Percentiles rank a stretch among this genome's conserved stretches.
Evolutionary conservation across 768 basidiomycete genomes (phyloP).

Genomic region (Scleroderma bovista): DNA sequence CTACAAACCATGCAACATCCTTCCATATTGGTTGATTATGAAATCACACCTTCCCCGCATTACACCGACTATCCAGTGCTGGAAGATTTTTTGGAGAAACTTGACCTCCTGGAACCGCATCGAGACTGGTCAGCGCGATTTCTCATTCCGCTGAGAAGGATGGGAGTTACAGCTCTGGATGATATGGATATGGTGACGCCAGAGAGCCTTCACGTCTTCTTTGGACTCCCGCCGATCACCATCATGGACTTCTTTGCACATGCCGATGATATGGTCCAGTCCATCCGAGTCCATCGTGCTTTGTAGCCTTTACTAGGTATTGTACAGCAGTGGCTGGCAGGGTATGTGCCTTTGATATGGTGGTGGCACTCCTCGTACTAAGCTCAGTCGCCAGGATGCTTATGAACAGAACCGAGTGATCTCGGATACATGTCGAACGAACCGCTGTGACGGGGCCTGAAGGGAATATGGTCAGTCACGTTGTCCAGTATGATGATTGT

Average conservation of each 20-base stretch:
- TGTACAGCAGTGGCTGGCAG: too few relatives aligned
- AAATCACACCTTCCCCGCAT: neutral
- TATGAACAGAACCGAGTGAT: too few relatives aligned
- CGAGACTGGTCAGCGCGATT: neutral
- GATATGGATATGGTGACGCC: neutral
- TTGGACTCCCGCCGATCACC: neutral
- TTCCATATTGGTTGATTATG: neutral
- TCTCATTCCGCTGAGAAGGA: conserved; percentile 1
- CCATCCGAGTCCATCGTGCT: neutral
- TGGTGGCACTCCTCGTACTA: too few relatives aligned
- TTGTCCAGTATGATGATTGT: too few relatives aligned
- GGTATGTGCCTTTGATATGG: too few relatives aligned
- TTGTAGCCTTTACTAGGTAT: too few relatives aligned
- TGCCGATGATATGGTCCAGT: neutral
- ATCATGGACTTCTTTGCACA: conserved; percentile 2
- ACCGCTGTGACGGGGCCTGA: too few relatives aligned
- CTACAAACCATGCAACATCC: neutral
- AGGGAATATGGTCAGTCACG: too few relatives aligned
- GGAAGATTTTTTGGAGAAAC: neutral
- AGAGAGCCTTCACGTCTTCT: conserved; percentile 1
- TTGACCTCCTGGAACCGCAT: neutral
- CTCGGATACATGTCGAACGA: too few relatives aligned
- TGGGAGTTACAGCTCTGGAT: neutral
- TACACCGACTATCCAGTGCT: neutral
- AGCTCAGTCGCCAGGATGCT: too few relatives aligned